Conservation (phyloP, 192 early-diverging fungal genomes). For the Coemansia sp. region DNA sequence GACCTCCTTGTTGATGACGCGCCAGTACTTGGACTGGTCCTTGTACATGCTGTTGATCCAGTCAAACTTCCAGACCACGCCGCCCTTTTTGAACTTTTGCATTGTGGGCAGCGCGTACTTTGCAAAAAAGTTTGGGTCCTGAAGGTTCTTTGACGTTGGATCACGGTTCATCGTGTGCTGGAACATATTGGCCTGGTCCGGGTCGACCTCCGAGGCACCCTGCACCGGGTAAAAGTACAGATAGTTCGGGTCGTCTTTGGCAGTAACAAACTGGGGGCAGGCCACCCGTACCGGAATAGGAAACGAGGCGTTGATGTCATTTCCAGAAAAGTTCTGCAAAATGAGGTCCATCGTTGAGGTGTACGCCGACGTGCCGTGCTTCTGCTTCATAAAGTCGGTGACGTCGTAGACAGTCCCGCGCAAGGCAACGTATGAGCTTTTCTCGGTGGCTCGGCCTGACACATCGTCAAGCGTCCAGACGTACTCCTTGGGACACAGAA, state of each 20-base stretch:
- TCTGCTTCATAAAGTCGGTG: conserved; percentile 42
- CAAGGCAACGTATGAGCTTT: conserved; percentile 60
- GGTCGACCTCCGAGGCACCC: conserved; percentile 27
- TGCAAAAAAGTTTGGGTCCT: conserved; percentile 30
- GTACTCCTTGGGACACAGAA: conserved; percentile 71
- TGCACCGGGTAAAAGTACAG: conserved; percentile 22
- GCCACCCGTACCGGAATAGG: conserved; percentile 60
- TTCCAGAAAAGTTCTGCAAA: conserved; percentile 48
- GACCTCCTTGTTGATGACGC: conserved; percentile 62
- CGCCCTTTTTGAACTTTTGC: conserved; percentile 56
- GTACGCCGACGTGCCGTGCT: conserved; percentile 55
- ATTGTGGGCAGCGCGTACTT: conserved; percentile 37
- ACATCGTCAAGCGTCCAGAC: conserved; percentile 71
- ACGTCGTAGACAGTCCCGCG: conserved; percentile 82
- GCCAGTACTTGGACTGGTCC: conserved; percentile 58
- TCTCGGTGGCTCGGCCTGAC: conserved; percentile 49
- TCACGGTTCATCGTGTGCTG: conserved; percentile 33
- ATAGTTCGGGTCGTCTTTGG: conserved; percentile 30
- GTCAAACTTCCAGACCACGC: conserved; percentile 60
- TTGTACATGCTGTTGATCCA: conserved; percentile 58
- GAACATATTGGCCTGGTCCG: conserved; percentile 28
- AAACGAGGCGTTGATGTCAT: conserved; percentile 59
- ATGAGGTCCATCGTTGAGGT: conserved; percentile 40
- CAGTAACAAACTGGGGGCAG: conserved; percentile 54
- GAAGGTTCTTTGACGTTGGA: conserved; percentile 36